phyloP scores from a whole-genome alignment of 441 rosid genomes.

The Theobroma grandiflorum region DNA sequence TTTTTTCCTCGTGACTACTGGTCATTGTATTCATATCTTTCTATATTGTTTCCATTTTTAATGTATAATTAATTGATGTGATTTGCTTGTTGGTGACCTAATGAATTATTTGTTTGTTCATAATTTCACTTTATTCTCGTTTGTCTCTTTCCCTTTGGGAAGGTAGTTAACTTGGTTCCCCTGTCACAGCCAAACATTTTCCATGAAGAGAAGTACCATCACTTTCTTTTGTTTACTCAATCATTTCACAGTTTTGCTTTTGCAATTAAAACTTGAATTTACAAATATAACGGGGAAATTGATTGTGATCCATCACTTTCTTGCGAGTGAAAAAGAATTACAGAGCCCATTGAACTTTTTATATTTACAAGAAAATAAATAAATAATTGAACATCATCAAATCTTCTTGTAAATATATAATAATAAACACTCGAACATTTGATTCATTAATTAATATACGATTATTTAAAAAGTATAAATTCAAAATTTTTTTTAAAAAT shows the following conservation, averaged over 20 bases:
- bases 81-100: slow-evolving; percentile 22
- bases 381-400: no score
- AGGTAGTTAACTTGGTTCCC: neutral
- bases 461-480: no score
- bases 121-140: neutral
- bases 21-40: neutral
- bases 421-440: no score
- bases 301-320: neutral
- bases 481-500: no score
- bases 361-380: no score
- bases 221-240: neutral
- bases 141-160: neutral
- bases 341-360: no score
- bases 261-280: neutral
- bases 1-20: neutral
- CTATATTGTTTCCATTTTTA: neutral
- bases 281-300: neutral
- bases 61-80: slow-evolving; percentile 24
- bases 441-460: no score
- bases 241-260: no score
- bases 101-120: slow-evolving; percentile 6
- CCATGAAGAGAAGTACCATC: neutral
- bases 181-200: neutral
- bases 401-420: no score
- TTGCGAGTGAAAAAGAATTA: neutral